Evolutionary conservation across 2,329 filamentous ascomycete species (phyloP).

Genomic region (Pseudomassariella vexata): DNA sequence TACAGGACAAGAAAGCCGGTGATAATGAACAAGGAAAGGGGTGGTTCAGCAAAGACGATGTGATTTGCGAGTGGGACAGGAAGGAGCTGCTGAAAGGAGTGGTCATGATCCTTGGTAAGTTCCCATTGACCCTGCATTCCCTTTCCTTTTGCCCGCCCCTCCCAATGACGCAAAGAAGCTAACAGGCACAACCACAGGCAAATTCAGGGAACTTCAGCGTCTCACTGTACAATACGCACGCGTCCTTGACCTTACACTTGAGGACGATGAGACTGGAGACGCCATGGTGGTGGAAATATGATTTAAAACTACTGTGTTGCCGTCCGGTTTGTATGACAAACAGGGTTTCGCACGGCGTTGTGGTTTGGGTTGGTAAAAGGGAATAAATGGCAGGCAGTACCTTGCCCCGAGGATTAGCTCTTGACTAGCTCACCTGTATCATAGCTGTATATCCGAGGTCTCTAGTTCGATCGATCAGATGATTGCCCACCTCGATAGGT

Average conservation of each 20-base stretch:
- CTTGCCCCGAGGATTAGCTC: no score
- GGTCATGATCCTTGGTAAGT: constrained; percentile 83
- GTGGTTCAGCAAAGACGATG: constrained; percentile 62
- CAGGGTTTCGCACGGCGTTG: constrained; percentile 2
- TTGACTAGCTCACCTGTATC: no score
- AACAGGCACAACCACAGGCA: constrained; percentile 51
- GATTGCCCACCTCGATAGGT: no score
- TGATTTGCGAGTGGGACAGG: constrained; percentile 86
- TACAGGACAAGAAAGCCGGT: constrained; percentile 49
- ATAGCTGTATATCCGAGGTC: no score
- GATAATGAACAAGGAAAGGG: constrained; percentile 42
- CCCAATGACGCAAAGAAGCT: constrained; percentile 18
- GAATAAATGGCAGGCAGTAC: no score
- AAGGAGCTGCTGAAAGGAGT: constrained; percentile 85
- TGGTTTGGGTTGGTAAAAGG: not conserved
- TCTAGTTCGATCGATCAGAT: no score
- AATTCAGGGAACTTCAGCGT: constrained; percentile 90
- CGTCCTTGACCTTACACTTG: constrained; percentile 59
- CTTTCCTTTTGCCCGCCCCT: constrained; percentile 6
- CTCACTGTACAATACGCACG: constrained; percentile 93
- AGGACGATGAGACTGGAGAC: constrained; percentile 37
- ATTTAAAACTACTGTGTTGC: no score
- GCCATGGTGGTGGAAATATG: constrained; percentile 24
- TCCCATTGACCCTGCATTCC: constrained; percentile 3
- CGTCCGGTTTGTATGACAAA: not conserved